Evolutionary conservation across 2,329 filamentous ascomycete species (phyloP).

Genomic region (Mycosphaerella sp.): DNA sequence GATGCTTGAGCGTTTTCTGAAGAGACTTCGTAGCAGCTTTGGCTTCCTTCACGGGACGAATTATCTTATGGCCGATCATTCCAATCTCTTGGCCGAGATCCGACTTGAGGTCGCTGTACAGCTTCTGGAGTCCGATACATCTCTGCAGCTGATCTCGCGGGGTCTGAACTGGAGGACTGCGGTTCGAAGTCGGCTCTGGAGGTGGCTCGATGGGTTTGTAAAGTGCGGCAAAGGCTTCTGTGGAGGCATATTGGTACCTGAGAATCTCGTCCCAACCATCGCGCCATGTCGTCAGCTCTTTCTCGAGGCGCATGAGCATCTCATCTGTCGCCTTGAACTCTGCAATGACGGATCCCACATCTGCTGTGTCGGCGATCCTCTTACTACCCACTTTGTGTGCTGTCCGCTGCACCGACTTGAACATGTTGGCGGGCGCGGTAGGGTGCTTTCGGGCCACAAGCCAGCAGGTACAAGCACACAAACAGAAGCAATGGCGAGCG

Average conservation of each 20-base stretch:
- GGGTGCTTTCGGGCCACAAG: neutral
- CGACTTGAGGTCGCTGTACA: constrained; percentile 63
- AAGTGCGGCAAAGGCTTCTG: constrained; percentile 62
- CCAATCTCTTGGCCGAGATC: constrained; percentile 67
- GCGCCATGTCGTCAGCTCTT: constrained; percentile 68
- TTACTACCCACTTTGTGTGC: constrained; percentile 63
- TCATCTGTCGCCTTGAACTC: constrained; percentile 77
- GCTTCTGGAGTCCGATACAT: constrained; percentile 57
- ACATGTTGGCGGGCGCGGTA: constrained; percentile 26
- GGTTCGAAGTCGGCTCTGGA: constrained; percentile 46
- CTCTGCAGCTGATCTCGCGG: constrained; percentile 58
- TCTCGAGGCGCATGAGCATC: constrained; percentile 59
- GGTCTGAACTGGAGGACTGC: constrained; percentile 51
- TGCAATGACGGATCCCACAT: constrained; percentile 66
- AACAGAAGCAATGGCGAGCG: neutral
- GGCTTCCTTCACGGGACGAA: constrained; percentile 63
- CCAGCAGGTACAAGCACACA: neutral
- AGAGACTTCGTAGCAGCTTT: constrained; percentile 64
- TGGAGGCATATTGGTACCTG: constrained; percentile 59
- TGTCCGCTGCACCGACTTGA: constrained; percentile 56
- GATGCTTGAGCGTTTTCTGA: constrained; percentile 77
- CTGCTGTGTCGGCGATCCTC: constrained; percentile 67
- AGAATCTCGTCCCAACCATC: constrained; percentile 72
- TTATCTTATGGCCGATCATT: constrained; percentile 63
- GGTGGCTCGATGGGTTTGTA: constrained; percentile 72